Conservation (phyloP, 106 monocot genomes). For the Posidonia australis region DNA sequence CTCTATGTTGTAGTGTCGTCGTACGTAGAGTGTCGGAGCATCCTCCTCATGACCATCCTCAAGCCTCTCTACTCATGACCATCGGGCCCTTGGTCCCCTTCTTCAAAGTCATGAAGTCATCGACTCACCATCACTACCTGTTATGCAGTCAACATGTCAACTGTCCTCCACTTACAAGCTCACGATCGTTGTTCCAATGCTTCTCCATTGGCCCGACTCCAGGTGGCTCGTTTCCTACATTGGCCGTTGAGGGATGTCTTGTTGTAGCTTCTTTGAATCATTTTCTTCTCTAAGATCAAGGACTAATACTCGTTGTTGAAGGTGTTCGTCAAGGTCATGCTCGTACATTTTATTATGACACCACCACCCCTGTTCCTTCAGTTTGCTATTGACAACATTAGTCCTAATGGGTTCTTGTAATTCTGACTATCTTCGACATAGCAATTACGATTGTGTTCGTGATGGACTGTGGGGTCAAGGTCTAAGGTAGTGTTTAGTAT, state of each 20-base stretch:
- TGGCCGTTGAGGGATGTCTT: slow-evolving; percentile 50
- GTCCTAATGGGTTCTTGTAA: slow-evolving; percentile 32
- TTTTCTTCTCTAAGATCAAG: slow-evolving; percentile 40
- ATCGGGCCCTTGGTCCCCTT: too few relatives aligned
- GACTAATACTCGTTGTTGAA: slow-evolving; percentile 46
- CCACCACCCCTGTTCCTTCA: slow-evolving; percentile 16
- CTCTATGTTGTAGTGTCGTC: too few relatives aligned
- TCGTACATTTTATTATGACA: slow-evolving; percentile 50
- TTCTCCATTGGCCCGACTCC: too few relatives aligned
- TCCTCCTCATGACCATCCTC: too few relatives aligned
- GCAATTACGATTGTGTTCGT: slow-evolving; percentile 26
- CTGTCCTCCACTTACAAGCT: too few relatives aligned
- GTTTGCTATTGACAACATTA: slow-evolving; percentile 4
- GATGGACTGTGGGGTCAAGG: slow-evolving; percentile 51
- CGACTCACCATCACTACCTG: too few relatives aligned
- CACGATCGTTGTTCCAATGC: too few relatives aligned
- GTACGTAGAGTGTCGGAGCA: too few relatives aligned
- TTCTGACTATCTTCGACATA: slow-evolving; percentile 39
- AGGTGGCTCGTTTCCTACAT: slow-evolving; percentile 39
- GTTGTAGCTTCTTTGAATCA: slow-evolving; percentile 45
- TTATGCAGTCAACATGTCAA: too few relatives aligned
- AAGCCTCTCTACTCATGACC: too few relatives aligned
- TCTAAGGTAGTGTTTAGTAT: too few relatives aligned
- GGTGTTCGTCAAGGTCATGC: slow-evolving; percentile 45
- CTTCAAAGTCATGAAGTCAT: too few relatives aligned